phyloP scores from a whole-genome alignment of 768 basidiomycete genomes.

The Candolleomyces efflorescens region DNA sequence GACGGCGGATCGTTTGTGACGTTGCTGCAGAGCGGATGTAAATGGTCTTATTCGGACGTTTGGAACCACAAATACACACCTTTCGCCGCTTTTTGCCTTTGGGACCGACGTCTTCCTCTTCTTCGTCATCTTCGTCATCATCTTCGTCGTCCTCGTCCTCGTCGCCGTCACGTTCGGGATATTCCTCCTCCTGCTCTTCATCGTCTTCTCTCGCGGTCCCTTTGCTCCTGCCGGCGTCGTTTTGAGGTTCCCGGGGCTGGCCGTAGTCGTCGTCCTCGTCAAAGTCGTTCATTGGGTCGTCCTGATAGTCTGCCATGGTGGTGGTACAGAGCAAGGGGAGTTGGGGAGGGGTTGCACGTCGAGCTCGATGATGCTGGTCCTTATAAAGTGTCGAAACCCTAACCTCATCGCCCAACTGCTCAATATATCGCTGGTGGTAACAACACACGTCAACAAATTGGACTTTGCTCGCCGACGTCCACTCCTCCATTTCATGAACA shows the following conservation, averaged over 20 bases:
- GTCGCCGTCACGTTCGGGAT: constrained; percentile 35
- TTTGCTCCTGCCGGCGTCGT: constrained; percentile 21
- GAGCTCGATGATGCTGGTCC: constrained; percentile 1
- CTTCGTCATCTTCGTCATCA: constrained; percentile 53
- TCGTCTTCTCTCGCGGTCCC: constrained; percentile 43
- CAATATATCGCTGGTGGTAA: background rate
- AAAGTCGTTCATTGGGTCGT: constrained; percentile 33
- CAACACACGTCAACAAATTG: background rate
- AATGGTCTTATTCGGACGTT: background rate
- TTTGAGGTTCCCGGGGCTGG: too few relatives aligned
- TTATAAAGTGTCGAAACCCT: constrained; percentile 6
- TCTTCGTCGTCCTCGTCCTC: constrained; percentile 46
- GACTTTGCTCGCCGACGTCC: background rate
- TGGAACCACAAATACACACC: constrained; percentile 29
- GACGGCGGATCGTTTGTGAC: constrained; percentile 59
- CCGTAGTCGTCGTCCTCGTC: constrained; percentile 35
- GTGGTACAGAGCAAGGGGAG: constrained; percentile 8
- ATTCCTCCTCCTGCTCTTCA: constrained; percentile 37
- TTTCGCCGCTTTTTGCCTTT: constrained; percentile 59
- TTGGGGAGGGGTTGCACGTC: background rate
- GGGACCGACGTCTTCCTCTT: constrained; percentile 50
- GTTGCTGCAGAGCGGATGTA: constrained; percentile 36
- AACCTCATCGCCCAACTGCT: background rate
- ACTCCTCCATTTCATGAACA: background rate
- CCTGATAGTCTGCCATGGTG: constrained; percentile 43